Conservation (phyloP, 164 flowering plant genomes). For the Macadamia tetraphylla region DNA sequence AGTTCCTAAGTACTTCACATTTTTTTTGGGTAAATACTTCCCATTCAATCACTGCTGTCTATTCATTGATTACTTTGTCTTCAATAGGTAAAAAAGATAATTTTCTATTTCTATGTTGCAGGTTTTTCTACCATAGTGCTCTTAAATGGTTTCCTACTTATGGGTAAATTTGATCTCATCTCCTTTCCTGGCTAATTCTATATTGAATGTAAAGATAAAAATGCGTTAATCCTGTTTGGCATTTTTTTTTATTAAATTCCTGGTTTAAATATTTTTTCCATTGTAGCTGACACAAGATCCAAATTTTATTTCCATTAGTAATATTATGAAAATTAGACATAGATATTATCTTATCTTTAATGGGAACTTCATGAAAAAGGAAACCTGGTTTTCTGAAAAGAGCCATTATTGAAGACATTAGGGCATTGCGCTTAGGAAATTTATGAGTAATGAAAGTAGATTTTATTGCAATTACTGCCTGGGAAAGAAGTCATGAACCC, state of each 20-base stretch:
- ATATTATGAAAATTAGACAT: no score
- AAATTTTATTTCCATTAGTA: no score
- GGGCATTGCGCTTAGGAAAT: no score
- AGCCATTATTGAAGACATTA: no score
- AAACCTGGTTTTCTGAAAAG: no score
- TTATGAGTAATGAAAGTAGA: no score
- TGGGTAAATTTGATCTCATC: constrained; percentile 50
- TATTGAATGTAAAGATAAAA: background rate
- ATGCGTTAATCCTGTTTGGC: background rate
- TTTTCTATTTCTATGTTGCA: constrained; percentile 25
- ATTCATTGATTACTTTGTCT: background rate
- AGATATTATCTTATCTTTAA: no score
- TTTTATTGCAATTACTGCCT: no score
- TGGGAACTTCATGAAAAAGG: no score
- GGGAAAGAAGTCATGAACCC: no score
- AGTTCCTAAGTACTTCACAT: background rate
- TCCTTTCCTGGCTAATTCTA: constrained; percentile 4
- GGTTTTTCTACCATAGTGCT: constrained; percentile 98
- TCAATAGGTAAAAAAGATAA: background rate
- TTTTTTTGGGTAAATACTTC: background rate
- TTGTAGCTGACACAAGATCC: no score
- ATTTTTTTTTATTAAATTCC: background rate
- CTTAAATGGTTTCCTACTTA: constrained; percentile 81
- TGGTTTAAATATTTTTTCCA: background rate
- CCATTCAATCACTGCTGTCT: background rate